Conservation (phyloP, 345 rosid species). For the Dimocarpus longan region DNA sequence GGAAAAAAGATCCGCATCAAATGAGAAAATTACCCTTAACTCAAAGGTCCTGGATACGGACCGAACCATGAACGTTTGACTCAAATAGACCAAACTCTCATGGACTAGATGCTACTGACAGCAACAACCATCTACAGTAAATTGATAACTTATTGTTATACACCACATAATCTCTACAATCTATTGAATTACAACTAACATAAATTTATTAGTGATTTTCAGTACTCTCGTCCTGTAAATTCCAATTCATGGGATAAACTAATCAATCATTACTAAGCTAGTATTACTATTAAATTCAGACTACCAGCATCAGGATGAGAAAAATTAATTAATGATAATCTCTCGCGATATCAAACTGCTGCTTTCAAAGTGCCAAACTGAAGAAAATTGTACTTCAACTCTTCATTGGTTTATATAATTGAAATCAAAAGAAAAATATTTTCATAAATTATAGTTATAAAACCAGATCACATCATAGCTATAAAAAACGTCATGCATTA, state of each 20-base stretch:
- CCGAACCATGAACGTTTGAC: no score
- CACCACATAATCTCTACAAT: no score
- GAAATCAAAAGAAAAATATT: background rate
- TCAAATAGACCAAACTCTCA: no score
- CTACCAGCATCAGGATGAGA: background rate
- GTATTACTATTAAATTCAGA: background rate
- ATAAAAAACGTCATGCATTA: constrained; percentile 10
- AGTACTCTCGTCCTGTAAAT: background rate
- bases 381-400: background rate
- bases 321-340: background rate
- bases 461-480: background rate
- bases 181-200: background rate
- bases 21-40: no score
- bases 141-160: no score
- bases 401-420: background rate
- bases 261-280: no score
- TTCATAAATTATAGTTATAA: background rate
- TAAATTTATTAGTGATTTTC: background rate
- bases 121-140: no score
- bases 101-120: no score
- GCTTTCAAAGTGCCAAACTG: background rate
- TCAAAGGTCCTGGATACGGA: no score
- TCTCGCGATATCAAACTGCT: background rate
- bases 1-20: no score
- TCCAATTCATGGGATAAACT: background rate